Evolutionary conservation across 1,139 yeast species (phyloP), one percentile per base, ranked within the genome.

Genomic region (Barnettozyma hawaiiensis): DNA sequence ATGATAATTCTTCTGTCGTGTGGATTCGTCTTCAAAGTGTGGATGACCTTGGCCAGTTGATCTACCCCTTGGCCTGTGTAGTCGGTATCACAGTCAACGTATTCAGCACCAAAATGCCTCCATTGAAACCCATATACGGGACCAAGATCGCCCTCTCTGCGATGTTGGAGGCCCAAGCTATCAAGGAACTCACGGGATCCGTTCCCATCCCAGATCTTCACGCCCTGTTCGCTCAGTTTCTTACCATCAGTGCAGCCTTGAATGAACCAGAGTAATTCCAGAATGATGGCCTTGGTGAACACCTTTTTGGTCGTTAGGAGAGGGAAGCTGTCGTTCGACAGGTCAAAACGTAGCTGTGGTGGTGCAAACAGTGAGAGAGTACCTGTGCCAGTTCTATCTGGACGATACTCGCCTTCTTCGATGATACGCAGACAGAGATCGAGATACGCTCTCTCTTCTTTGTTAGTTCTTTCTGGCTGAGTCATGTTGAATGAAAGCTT

Each of bases 61-160:
- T 92, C 99, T 43, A 78, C 82, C 4, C 99, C 99, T 60, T 86
- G 73, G 5, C 90, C 92, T 0, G 83, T 61, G 58, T 92, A 92
- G 62, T 92, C 95, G 7, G 90, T 72, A 49, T 90, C 90, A 59
- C 96, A 87, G 45, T 86, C 89, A 33, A 60, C 70, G 62, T 92
- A 92, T 52, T 83, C 78, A 4, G 98, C 98, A 24, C 98, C 98
- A 61, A 94, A 92, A 63, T 94, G 98, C 58, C 99, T 78, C 99
- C 99, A 92, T 65, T 92, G 99, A 66, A 94, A 92, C 0, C 99
- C 99, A 61, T 92, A 92, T 3, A 92, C 97, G 1, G 99, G 98
- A 1, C 99, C 99, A 54, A 92, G 67, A 64, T 92, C 99, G 44
- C 97, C 97, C 56, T 80, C 97, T 49, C 92, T 73, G 58, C 96